Base-by-base conservation (phyloP, 768 basidiomycete genomes). In the Amanita inopinata region DNA sequence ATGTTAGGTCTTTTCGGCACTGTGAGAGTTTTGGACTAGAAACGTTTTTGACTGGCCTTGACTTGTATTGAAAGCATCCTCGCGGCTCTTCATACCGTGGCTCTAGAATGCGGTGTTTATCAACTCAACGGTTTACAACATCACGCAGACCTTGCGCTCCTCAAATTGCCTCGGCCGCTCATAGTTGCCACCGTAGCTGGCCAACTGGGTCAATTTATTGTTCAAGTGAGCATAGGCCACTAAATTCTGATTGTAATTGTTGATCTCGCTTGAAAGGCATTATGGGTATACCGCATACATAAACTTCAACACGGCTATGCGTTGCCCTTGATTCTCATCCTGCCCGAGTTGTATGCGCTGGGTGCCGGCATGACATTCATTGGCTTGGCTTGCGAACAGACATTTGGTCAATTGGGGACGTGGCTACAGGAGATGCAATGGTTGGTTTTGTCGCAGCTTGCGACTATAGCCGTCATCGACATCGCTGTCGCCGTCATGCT, bases 281-380 rank as follows among this genome's bases (percentile, higher is more conserved):
- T 28, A 15, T 39, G 38, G 38, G 38, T 39, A 9, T 39, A 39
- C 25, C 38, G 38, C 27, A 39, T 39, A 6, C 25, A 39, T 18
- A 22, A 25, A 7, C 38, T 39, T 2, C 23, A 25, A 11, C 14
- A 5, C 6, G 28, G 24, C 18, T 7, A 25, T 11, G 17, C 27
- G n/a, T 25, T 39, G 5, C 24, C 24, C 14, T 5, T 39, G 7
- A 10, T 24, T 6, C 23, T 39, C 17, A 7, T 30, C 11, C 24
- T 39, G 24, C 17, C 17, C 17, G 38, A 25, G 27, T 14, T 30
- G 10, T 39, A 39, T 18, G 24, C 28, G 11, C 25, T 39, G 18
- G 38, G n/a, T 14, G 11, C 15, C 12, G 38, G 24, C 22, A 7
- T 28, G 6, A 17, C 14, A 14, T 12, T 14, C 14, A 14, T 25